Conservation (phyloP, 495 filamentous ascomycete species). For the Alectoria sarmentosa region DNA sequence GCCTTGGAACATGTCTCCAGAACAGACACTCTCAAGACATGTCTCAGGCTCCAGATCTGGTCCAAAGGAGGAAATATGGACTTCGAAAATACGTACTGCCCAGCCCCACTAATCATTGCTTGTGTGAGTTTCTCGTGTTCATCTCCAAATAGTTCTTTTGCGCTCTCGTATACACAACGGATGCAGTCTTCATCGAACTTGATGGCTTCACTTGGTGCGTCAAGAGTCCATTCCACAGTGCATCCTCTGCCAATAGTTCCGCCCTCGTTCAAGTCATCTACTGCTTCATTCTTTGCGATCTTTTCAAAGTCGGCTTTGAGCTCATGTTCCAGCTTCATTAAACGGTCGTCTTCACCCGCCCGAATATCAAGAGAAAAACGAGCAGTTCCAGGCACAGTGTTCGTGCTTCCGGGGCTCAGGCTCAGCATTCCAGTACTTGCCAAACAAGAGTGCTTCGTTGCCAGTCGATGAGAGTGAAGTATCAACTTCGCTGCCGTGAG, state of each 20-base stretch:
- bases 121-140: slow-evolving; percentile 37
- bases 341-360: slow-evolving; percentile 48
- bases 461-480: slow-evolving; percentile 54
- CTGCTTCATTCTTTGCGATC: slow-evolving; percentile 49
- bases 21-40: too few relatives aligned
- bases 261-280: slow-evolving; percentile 33
- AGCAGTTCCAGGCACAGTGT: slow-evolving; percentile 67
- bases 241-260: slow-evolving; percentile 46
- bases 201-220: slow-evolving; percentile 58
- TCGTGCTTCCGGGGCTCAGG: slow-evolving; percentile 59
- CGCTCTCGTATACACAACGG: slow-evolving; percentile 54
- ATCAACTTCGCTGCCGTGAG: slow-evolving; percentile 64
- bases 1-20: too few relatives aligned
- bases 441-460: slow-evolving; percentile 46
- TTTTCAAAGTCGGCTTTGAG: slow-evolving; percentile 48
- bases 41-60: too few relatives aligned
- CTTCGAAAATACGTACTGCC: slow-evolving; percentile 34
- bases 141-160: slow-evolving; percentile 44
- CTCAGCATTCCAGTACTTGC: slow-evolving; percentile 68
- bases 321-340: slow-evolving; percentile 49
- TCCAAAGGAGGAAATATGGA: too few relatives aligned
- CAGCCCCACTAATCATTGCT: slow-evolving; percentile 49
- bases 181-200: slow-evolving; percentile 68
- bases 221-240: slow-evolving; percentile 49
- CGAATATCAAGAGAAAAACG: slow-evolving; percentile 69